Evolutionary conservation across 768 basidiomycete species (phyloP).

Genomic region (Lentinula lateritia): DNA sequence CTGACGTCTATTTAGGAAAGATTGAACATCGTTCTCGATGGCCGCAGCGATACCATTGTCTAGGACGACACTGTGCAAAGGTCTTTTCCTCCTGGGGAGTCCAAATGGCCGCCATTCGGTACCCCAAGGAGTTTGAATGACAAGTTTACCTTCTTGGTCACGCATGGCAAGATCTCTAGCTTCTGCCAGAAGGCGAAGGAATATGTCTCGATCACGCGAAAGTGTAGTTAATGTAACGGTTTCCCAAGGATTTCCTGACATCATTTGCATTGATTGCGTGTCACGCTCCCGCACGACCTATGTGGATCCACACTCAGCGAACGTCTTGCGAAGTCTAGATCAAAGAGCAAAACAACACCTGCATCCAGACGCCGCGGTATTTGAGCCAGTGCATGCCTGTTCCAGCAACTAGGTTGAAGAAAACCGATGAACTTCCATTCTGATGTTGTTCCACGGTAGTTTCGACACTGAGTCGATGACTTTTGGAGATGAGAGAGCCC

Average conservation of each 20-base stretch:
- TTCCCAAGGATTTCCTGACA: slow-evolving; percentile 95
- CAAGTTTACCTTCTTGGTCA: slow-evolving; percentile 88
- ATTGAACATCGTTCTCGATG: slow-evolving; percentile 74
- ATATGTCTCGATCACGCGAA: slow-evolving; percentile 78
- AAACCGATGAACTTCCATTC: slow-evolving; percentile 85
- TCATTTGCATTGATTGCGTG: slow-evolving; percentile 84
- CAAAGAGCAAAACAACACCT: slow-evolving; percentile 42
- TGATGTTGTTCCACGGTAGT: slow-evolving; percentile 84
- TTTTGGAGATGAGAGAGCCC: slow-evolving; percentile 44
- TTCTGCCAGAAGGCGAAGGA: slow-evolving; percentile 76
- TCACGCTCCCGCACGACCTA: slow-evolving; percentile 95
- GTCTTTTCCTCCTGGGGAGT: slow-evolving; percentile 80
- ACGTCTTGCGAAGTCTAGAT: not conserved
- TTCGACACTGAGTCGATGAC: slow-evolving; percentile 93
- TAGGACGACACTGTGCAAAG: slow-evolving; percentile 85
- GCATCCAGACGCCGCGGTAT: slow-evolving; percentile 92
- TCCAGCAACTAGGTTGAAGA: slow-evolving; percentile 93
- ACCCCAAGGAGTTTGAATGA: slow-evolving; percentile 96
- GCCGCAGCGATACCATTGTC: slow-evolving; percentile 76
- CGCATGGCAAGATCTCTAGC: slow-evolving; percentile 86
- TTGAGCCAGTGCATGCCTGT: slow-evolving; percentile 92
- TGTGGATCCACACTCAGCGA: not conserved
- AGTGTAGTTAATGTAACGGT: slow-evolving; percentile 92
- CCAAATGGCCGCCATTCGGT: slow-evolving; percentile 97
- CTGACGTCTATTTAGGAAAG: slow-evolving; percentile 75